Base-by-base conservation (phyloP, 2,329 filamentous ascomycete species). In the Corynespora cassiicola region DNA sequence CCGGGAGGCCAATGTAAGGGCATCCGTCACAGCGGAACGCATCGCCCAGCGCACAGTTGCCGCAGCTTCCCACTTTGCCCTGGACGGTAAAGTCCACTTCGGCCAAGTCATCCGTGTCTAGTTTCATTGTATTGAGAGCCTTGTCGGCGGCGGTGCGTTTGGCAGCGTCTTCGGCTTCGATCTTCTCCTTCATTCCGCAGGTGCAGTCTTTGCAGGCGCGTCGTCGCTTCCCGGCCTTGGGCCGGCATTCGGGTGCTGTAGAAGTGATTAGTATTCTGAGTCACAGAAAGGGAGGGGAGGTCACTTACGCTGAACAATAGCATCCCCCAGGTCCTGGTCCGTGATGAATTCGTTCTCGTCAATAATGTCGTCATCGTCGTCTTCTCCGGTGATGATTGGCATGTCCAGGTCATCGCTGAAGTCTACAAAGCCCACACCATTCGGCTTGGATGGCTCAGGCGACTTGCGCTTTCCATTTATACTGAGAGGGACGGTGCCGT, bases 21-120 rank as follows among this genome's bases (percentile, higher is more conserved):
- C 85, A 88, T 2, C 81, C 78, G 52, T 80, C 77, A 50, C 79
- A 81, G 14, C 78, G 65, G 61, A 79, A 80, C 0, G 94, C 92
- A 69, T 97, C 92, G 33, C 94, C 94, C 11, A 99, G 78, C 18
- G 90, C 87, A 70, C 94, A 97, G 71, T 92, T 96, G 18, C 90
- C 90, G 68, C 94, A 99, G 12, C 88, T 95, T 37, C 94, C 92
- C 5, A 92, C 88, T 75, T 96, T 97, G 56, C 94, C 94, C 70
- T 95, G 81, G n/a, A 97, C 89, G 1, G 94, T 99, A 65, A 99
- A 97, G 70, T 99, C 94, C 7, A 97, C 79, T 69, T 97, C 92
- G 34, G 82, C 84, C 31, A 99, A 74, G 64, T 99, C 94, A 57
- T 89, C 85, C 1, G 82, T 75, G 32, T 79, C 82, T 34, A 96